Base-by-base conservation (phyloP, 345 rosid genomes). In the Laguncularia racemosa region DNA sequence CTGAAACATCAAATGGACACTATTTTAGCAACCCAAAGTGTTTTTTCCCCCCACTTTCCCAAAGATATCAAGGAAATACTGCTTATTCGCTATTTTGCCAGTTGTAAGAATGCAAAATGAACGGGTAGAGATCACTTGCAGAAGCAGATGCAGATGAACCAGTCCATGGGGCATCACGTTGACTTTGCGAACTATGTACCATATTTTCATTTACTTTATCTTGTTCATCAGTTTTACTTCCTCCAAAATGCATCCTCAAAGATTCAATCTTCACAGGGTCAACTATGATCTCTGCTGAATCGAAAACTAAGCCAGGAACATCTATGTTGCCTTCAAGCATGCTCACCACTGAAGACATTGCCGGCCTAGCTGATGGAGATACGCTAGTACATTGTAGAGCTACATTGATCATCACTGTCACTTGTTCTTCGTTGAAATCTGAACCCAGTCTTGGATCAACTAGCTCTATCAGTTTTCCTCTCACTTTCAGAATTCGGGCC, bases 291-390 rank as follows among this genome's bases (percentile, higher is more conserved):
- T 19, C 38, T 19, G 55, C 47, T 21, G 65, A 17, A 14, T 51
- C 59, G 11, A 20, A 46, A 16, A 46, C 33, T 0, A 69, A 14
- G 2, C 68, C 79, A 33, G 56, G 38, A 54, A 77, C 67, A 19
- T 50, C 50, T 0, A 71, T 50, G 33, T 53, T 67, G 18, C 84
- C 86, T 78, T 83, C 84, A 5, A 81, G 81, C 74, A 78, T 76
- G 63, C 81, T 78, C 43, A 83, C 82, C 2, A 83, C 86, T 16
- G 77, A 61, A 20, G 89, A 76, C 84, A 83, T 78, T 0, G 80
- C 15, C 13, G 89, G 89, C 60, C 89, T 74, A 10, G 53, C 63
- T 1, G 69, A 20, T 0, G 82, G 67, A 60, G 65, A 65, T 18
- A 11, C 67, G 70, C 73, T 66, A 5, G 86, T 59, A 58, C 89